These are phyloP conservation scores for Lipomyces sp. DNA, from an alignment of 805 yeast genomes.

Conservation along the genomic window DNA sequence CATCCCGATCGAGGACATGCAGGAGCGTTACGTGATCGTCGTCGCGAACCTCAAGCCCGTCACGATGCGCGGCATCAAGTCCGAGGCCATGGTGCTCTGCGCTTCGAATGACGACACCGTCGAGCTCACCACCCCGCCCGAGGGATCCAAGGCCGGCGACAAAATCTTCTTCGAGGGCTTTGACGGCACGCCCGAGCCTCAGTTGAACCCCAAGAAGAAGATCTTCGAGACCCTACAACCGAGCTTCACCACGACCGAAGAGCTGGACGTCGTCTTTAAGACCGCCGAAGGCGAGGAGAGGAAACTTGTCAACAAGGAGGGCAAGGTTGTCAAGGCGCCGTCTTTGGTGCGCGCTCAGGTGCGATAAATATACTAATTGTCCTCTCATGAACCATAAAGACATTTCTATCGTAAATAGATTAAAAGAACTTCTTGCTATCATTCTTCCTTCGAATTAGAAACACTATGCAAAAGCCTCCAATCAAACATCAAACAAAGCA, in stretches of 20 bases:
- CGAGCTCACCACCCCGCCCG: conserved; percentile 94
- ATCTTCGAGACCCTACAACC: conserved; percentile 96
- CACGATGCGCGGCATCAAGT: conserved; percentile 94
- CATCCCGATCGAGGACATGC: conserved; percentile 90
- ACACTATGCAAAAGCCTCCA: no score
- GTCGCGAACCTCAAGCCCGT: conserved; percentile 98
- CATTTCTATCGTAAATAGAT: no score
- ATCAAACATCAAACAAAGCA: no score
- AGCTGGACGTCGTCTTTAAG: conserved; percentile 74
- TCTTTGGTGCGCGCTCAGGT: conserved; percentile 75
- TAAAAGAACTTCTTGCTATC: no score
- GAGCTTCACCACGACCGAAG: conserved; percentile 73
- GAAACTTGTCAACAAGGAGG: conserved; percentile 73
- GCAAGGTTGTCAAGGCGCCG: conserved; percentile 71
- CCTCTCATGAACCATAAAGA: no score
- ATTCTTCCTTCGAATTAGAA: no score
- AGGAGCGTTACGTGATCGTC: conserved; percentile 78
- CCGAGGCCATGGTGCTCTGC: conserved; percentile 95
- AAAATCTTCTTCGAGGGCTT: conserved; percentile 91
- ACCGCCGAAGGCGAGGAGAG: conserved; percentile 54
- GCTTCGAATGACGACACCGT: conserved; percentile 63
- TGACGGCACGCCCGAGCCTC: conserved; percentile 85
- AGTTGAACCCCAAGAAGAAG: conserved; percentile 96
- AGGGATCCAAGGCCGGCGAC: conserved; percentile 91
- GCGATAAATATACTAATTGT: conserved; percentile 58